Conservation (phyloP, 75 land plant species). For the Selaginella tamariscina region DNA sequence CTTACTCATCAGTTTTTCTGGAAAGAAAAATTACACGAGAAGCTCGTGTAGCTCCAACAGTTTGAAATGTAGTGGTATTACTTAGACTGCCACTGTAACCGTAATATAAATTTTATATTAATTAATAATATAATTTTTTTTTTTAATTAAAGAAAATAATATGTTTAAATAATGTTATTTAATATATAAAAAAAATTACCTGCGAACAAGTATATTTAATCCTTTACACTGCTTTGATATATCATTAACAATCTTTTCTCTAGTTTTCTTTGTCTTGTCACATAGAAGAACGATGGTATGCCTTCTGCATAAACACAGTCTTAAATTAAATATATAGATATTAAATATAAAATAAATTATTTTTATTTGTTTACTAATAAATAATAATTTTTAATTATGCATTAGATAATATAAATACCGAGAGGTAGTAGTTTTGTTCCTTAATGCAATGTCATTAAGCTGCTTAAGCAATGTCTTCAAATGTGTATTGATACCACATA, state of each 20-base stretch:
- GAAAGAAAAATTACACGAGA: slow-evolving; percentile 60
- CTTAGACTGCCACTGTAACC: slow-evolving; percentile 67
- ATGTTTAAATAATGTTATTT: neutral
- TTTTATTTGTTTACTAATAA: too few relatives aligned
- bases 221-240: neutral
- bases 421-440: slow-evolving; percentile 53
- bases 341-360: too few relatives aligned
- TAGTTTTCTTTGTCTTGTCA: neutral
- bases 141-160: neutral
- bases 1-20: slow-evolving; percentile 54
- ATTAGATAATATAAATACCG: slow-evolving; percentile 31
- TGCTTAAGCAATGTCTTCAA: slow-evolving; percentile 63
- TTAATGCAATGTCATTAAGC: slow-evolving; percentile 64
- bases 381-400: neutral
- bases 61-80: slow-evolving; percentile 60
- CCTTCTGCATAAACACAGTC: neutral
- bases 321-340: too few relatives aligned
- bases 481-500: slow-evolving; percentile 83
- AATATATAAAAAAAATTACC: neutral
- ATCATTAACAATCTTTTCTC: neutral
- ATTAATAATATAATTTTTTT: too few relatives aligned
- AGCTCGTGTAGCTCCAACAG: slow-evolving; percentile 72
- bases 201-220: neutral
- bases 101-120: too few relatives aligned
- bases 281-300: neutral